phyloP scores from a whole-genome alignment of 345 rosid genomes.

The Erucastrum elatum region DNA sequence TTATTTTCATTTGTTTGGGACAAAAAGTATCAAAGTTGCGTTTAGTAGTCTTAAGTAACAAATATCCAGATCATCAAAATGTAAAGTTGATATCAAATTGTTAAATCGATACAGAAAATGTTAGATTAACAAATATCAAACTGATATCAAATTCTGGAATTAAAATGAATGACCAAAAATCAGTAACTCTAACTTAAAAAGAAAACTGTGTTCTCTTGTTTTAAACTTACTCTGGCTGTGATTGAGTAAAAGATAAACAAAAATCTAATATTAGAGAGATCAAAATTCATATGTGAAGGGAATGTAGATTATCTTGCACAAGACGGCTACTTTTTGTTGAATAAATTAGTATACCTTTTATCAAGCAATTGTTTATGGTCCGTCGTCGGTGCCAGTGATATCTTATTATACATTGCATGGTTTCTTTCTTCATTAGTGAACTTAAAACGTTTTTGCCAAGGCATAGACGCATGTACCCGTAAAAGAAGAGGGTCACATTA shows the following conservation, averaged over 20 bases:
- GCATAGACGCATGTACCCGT: constrained; percentile 11
- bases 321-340: constrained; percentile 20
- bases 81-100: neutral
- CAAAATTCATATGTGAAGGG: constrained; percentile 10
- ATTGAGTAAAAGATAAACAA: constrained; percentile 7
- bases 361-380: constrained; percentile 19
- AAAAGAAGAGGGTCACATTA: neutral
- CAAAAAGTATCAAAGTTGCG: neutral
- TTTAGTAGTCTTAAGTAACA: too few species aligned
- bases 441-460: constrained; percentile 2
- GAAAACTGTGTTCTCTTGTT: constrained; percentile 6
- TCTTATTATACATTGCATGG: constrained; percentile 5
- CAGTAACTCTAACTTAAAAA: neutral
- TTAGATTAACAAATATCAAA: neutral
- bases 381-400: constrained; percentile 32
- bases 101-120: neutral
- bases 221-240: constrained; percentile 11
- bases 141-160: neutral
- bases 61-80: too few species aligned
- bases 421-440: constrained; percentile 1
- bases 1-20: neutral
- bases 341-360: neutral
- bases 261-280: neutral
- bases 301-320: constrained; percentile 30
- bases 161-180: neutral